Conservation (phyloP, 345 rosid species). For the Murraya paniculata region DNA sequence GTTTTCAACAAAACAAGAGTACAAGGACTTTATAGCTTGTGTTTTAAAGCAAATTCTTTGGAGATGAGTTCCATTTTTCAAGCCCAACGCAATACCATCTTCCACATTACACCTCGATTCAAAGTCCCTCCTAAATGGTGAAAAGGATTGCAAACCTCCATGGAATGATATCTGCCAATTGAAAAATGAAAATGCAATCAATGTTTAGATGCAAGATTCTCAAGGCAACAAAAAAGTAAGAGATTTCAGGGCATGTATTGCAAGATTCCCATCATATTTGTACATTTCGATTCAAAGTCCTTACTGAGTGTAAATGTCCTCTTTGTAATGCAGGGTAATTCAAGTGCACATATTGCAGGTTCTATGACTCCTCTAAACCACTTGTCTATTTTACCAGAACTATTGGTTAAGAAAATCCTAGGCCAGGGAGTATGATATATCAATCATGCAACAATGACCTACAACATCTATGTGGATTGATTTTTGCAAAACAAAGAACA, state of each 20-base stretch:
- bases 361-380: not conserved
- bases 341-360: not conserved
- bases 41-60: conserved; percentile 31
- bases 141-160: conserved; percentile 43
- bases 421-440: not conserved
- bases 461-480: not conserved
- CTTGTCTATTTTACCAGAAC: not conserved
- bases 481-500: not conserved
- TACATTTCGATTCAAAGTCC: not conserved
- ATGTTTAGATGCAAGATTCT: not conserved
- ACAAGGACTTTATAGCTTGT: conserved; percentile 53
- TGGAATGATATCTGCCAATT: conserved; percentile 48
- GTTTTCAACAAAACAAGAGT: conserved; percentile 35
- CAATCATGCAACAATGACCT: not conserved
- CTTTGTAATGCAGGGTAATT: not conserved
- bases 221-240: not conserved
- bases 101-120: conserved; percentile 39
- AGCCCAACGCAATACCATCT: conserved; percentile 38
- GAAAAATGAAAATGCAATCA: not conserved
- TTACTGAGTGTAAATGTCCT: not conserved
- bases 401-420: not conserved
- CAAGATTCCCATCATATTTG: not conserved
- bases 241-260: not conserved
- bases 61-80: conserved; percentile 34
- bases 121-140: conserved; percentile 41